Percentiles rank a stretch among this genome's conserved stretches.
Conservation (phyloP, 306 rosid genomes). For the Fragaria vesca region DNA sequence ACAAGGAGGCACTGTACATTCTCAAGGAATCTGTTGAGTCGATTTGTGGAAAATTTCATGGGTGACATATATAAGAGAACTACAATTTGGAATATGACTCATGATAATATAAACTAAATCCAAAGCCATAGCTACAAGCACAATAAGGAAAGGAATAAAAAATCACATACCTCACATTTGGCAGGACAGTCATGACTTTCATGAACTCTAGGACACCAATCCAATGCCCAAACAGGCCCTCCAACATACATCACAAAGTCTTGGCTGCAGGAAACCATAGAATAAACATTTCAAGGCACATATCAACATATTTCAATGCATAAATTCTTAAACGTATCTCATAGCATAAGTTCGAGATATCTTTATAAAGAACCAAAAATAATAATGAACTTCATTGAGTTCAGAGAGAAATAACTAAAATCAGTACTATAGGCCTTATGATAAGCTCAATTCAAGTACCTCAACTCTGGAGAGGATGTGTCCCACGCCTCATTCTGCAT, state of each 20-base stretch:
- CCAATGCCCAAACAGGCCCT: conserved; percentile 87
- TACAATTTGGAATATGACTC: background rate
- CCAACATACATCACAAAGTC: conserved; percentile 88
- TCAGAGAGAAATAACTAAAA: too few relatives aligned
- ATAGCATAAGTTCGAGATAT: too few relatives aligned
- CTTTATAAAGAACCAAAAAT: too few relatives aligned
- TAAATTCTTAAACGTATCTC: too few relatives aligned
- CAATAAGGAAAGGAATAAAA: conserved; percentile 1
- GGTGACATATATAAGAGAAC: background rate
- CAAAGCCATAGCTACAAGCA: background rate
- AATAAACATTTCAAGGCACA: conserved; percentile 12
- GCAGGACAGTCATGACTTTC: conserved; percentile 43
- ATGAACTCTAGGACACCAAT: conserved; percentile 85
- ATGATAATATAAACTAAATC: background rate
- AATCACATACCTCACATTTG: conserved; percentile 69
- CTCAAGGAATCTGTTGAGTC: background rate
- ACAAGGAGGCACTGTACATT: background rate
- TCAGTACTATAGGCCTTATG: too few relatives aligned
- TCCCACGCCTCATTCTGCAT: conserved; percentile 43
- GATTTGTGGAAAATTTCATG: background rate
- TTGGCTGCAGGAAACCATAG: conserved; percentile 41
- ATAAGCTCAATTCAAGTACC: conserved; percentile 37
- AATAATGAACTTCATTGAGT: too few relatives aligned
- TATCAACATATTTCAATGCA: background rate
- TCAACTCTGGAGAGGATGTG: conserved; percentile 40